Base-by-base conservation (phyloP, 371 early-diverging fungal genomes). In the Actinomucor elegans region DNA sequence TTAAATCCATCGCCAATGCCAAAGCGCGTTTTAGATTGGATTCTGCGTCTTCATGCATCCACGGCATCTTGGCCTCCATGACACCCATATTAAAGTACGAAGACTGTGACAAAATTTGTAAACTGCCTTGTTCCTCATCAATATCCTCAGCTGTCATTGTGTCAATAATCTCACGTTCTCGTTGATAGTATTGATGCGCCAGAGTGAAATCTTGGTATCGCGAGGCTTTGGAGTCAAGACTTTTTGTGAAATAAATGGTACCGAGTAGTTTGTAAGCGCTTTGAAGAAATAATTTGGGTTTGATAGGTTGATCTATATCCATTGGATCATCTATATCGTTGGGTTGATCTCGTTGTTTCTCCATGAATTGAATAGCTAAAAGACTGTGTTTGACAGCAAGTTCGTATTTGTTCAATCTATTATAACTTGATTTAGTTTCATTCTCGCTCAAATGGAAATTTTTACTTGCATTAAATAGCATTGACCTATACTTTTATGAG, bases 51-150 rank as follows among this genome's bases (percentile, higher is more conserved):
- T 32, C 26, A 17, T 44, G 20, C 14, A 55, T 35, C 12, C 36
- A 34, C 4, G 40, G 24, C 8, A 65, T 28, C 32, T 73, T 70
- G 9, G 52, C 44, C 40, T 60, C 60, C 24, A 73, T 67, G 1
- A 73, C 64, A 10, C 74, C 77, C 44, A 74, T 44, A 49, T 77
- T 77, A 24, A 71, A 69, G 21, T 64, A 27, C 15, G 59, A 64
- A 0, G 74, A 67, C 26, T 63, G 65, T 2, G 23, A 52, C 10
- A 70, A 21, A 34, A 47, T 46, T 3, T 45, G 27, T 12, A 59
- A 31, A 20, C 38, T 36, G 7, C 45, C 57, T 24, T 66, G 62
- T 17, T 46, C 23, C 0, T 43, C 43, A n/a, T 70, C 58, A 0
- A 55, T 55, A 40, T 57, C 65, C 0, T 38, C 49, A 32, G 42